phyloP scores from a whole-genome alignment of 2,329 filamentous ascomycete species.

The Helminthosporium solani region DNA sequence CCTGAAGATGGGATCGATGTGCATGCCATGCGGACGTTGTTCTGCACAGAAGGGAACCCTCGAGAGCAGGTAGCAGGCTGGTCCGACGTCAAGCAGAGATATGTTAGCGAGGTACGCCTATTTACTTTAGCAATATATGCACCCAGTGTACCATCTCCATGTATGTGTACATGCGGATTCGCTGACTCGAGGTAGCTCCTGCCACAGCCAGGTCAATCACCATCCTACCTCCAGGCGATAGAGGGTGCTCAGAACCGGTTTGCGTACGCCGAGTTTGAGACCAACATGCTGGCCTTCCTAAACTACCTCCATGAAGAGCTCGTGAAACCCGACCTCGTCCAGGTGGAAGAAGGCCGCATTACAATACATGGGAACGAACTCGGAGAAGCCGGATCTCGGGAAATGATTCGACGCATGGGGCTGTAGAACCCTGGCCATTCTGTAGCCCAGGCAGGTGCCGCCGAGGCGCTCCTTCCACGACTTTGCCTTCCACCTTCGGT shows the following conservation, averaged over 20 bases:
- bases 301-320: constrained; percentile 45
- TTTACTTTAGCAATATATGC: too few relatives aligned
- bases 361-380: constrained; percentile 35
- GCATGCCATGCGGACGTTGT: constrained; percentile 36
- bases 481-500: too few relatives aligned
- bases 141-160: neutral
- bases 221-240: constrained; percentile 21
- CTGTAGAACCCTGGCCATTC: constrained; percentile 10
- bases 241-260: constrained; percentile 31
- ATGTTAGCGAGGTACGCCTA: constrained; percentile 30
- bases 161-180: neutral
- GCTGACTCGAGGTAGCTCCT: constrained; percentile 16
- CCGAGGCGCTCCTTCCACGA: too few relatives aligned
- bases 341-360: constrained; percentile 52
- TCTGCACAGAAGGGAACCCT: constrained; percentile 32
- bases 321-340: constrained; percentile 51
- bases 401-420: constrained; percentile 36
- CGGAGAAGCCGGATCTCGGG: constrained; percentile 30
- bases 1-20: constrained; percentile 29
- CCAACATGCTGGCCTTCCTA: constrained; percentile 45
- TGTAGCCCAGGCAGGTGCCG: too few relatives aligned
- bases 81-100: constrained; percentile 37
- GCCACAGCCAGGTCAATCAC: constrained; percentile 19
- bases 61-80: constrained; percentile 38
- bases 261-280: constrained; percentile 44